Evolutionary conservation across 495 filamentous ascomycete genomes (phyloP), one percentile per base, ranked within the genome.

Genomic region (Filosporella fistucella): DNA sequence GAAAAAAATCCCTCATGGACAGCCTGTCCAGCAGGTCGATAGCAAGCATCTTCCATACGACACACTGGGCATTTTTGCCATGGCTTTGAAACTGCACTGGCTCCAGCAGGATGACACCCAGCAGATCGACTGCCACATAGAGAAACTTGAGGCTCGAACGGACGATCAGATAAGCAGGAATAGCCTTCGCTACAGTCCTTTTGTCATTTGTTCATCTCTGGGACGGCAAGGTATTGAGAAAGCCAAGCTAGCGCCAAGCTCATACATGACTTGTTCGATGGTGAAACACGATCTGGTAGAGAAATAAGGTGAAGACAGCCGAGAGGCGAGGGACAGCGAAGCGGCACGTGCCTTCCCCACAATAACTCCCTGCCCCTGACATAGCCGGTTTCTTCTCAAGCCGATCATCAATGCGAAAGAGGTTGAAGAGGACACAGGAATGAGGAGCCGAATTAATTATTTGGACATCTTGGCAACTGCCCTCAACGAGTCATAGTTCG

Each of bases 211-310:
- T 13, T n/a, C 32, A 35, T 35, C 13, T 4, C n/a, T n/a, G 12
- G 32, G 12, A 4, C 18, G 32, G 32, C n/a, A n/a, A n/a, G n/a
- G n/a, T n/a, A n/a, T n/a, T n/a, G n/a, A n/a, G n/a, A n/a, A n/a
- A n/a, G n/a, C n/a, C n/a, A 35, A 4, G 32, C 13, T 13, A 35
- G 32, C 4, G 26, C 24, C 24, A 40, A 29, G 20, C 41, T 51
- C 41, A 22, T 22, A 51, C 48, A 29, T 7, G 9, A 1, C 6
- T 14, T 38, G 47, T 51, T 21, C n/a, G 41, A 51, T 4, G 14
- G 16, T 51, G 48, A 51, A 44, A 51, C 48, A 20, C 22, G 7
- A 38, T 37, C 39, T 51, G 38, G 37, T 33, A 37, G 39, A 38
- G 24, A 51, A 45, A 18, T 20, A 16, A 17, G 20, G 13, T 30